These are phyloP conservation scores for Mycena vulgaris DNA, from an alignment of 768 basidiomycete species.

Conservation along the genomic window DNA sequence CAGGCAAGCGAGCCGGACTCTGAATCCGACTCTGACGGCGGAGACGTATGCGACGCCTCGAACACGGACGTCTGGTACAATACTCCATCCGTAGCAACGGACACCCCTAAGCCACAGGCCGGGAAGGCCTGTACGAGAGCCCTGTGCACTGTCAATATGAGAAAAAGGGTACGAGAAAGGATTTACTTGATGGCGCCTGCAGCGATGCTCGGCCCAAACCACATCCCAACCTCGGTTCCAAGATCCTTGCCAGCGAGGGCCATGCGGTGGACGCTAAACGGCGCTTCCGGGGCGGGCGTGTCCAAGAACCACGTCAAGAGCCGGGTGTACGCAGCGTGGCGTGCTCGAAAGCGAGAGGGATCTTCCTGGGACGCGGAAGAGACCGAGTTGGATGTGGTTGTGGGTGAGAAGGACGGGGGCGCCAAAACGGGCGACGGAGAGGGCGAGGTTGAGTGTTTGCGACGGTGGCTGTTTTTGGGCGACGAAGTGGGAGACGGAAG, in stretches of 20 bases:
- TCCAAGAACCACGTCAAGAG: constrained; percentile 97
- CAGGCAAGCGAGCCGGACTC: constrained; percentile 59
- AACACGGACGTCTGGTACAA: constrained; percentile 91
- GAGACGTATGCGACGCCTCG: constrained; percentile 72
- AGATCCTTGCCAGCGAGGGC: constrained; percentile 95
- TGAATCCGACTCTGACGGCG: constrained; percentile 45
- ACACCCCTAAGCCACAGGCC: constrained; percentile 84
- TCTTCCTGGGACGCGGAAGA: constrained; percentile 39
- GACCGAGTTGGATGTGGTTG: constrained; percentile 25
- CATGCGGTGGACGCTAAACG: constrained; percentile 97
- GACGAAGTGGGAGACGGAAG: constrained; percentile 32
- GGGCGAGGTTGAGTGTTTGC: constrained; percentile 57
- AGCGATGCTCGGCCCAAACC: constrained; percentile 99
- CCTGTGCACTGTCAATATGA: constrained; percentile 54
- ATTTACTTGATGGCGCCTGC: constrained; percentile 93
- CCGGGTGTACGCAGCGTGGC: constrained; percentile 90
- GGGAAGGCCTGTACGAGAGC: constrained; percentile 85
- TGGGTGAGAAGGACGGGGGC: constrained; percentile 60
- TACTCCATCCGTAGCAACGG: constrained; percentile 86
- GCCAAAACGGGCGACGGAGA: constrained; percentile 65
- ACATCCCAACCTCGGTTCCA: constrained; percentile 95
- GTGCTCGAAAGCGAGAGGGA: constrained; percentile 11
- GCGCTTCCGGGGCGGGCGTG: constrained; percentile 84
- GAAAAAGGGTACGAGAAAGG: background rate
- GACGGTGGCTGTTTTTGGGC: constrained; percentile 37